A percentile compares a stretch with the other conserved stretches of the same genome.
These are phyloP conservation scores for Fusarium sublunatum DNA, from an alignment of 2,329 filamentous ascomycete species.

Conservation along the genomic window DNA sequence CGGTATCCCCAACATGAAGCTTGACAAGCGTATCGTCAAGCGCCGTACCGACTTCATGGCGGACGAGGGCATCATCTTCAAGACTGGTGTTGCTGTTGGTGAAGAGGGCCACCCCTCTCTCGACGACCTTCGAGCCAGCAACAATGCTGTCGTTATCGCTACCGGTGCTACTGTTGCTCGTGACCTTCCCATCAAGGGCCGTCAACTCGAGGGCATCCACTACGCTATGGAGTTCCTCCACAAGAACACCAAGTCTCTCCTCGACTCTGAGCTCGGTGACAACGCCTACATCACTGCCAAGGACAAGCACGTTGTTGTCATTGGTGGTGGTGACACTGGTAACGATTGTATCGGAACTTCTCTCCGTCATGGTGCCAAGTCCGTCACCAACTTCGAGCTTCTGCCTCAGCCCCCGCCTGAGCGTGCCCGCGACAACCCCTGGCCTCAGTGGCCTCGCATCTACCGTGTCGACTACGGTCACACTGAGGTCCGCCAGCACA, in stretches of 20 bases:
- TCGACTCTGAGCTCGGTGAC: slow-evolving; percentile 89
- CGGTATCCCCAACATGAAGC: slow-evolving; percentile 99
- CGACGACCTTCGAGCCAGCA: slow-evolving; percentile 75
- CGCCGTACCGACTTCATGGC: slow-evolving; percentile 96
- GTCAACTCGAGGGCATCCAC: slow-evolving; percentile 89
- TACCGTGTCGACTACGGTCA: slow-evolving; percentile 99
- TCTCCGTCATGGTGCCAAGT: slow-evolving; percentile 93
- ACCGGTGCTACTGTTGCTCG: slow-evolving; percentile 94
- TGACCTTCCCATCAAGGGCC: slow-evolving; percentile 90
- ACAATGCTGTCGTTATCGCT: slow-evolving; percentile 89
- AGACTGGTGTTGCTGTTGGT: slow-evolving; percentile 81
- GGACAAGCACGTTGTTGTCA: slow-evolving; percentile 95
- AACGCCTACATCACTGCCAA: slow-evolving; percentile 92
- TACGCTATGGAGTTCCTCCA: slow-evolving; percentile 98
- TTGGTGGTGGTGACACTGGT: slow-evolving; percentile 96
- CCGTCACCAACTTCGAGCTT: slow-evolving; percentile 95
- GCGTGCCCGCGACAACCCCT: slow-evolving; percentile 93
- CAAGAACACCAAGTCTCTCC: slow-evolving; percentile 96
- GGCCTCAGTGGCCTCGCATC: slow-evolving; percentile 98
- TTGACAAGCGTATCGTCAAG: slow-evolving; percentile 97
- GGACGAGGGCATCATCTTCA: slow-evolving; percentile 85
- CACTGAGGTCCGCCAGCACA: slow-evolving; percentile 94
- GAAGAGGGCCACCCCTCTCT: slow-evolving; percentile 73
- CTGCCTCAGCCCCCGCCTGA: slow-evolving; percentile 91
- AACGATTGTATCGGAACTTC: slow-evolving; percentile 99